Conservation (phyloP, 148 eudicot species). For the Hydrangea macrophylla region DNA sequence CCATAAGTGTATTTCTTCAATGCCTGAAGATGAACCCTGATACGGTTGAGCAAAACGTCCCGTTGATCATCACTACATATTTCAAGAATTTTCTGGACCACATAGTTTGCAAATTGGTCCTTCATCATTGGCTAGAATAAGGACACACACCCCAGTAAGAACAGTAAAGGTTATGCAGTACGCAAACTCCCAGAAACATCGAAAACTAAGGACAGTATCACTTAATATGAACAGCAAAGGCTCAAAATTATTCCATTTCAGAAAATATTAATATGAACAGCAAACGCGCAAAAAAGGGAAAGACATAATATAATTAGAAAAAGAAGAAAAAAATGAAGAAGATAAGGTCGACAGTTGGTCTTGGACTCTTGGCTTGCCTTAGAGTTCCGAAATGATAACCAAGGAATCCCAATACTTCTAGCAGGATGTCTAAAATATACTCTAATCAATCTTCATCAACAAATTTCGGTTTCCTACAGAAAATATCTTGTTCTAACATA, state of each 20-base stretch:
- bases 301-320: too few species aligned
- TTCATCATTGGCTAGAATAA: slow-evolving; percentile 71
- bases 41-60: slow-evolving; percentile 44
- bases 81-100: slow-evolving; percentile 78
- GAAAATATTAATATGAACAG: too few species aligned
- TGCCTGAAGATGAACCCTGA: slow-evolving; percentile 49
- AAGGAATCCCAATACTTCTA: too few species aligned
- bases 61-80: slow-evolving; percentile 47
- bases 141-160: neutral
- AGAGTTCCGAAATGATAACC: too few species aligned
- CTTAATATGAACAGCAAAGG: too few species aligned
- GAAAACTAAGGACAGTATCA: neutral
- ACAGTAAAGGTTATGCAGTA: neutral
- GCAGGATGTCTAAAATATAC: neutral
- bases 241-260: too few species aligned
- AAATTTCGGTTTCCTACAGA: too few species aligned
- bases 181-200: neutral
- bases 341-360: too few species aligned
- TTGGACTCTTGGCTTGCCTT: too few species aligned
- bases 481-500: too few species aligned
- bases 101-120: slow-evolving; percentile 91
- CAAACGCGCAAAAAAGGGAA: neutral
- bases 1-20: slow-evolving; percentile 82
- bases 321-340: too few species aligned
- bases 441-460: too few species aligned